These are phyloP conservation scores for Tephrocybe sp. DNA, from an alignment of 768 basidiomycete species.

Conservation along the genomic window DNA sequence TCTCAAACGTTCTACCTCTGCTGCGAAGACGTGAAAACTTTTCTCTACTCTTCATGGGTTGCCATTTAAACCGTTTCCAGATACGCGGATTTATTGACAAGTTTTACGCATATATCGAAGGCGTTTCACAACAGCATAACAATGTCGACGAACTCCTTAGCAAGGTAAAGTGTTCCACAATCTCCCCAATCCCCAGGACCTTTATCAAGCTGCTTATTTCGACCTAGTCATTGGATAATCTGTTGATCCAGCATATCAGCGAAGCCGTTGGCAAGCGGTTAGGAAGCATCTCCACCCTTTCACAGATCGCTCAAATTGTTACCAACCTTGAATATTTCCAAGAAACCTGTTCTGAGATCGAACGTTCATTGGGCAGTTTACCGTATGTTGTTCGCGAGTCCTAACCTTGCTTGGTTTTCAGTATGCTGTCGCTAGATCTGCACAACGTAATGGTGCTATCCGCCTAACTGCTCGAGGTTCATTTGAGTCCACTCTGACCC, in stretches of 20 bases:
- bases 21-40: slow-evolving; percentile 73
- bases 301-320: slow-evolving; percentile 90
- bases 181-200: background rate
- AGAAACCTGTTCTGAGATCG: slow-evolving; percentile 79
- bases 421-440: slow-evolving; percentile 47
- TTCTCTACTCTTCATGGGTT: background rate
- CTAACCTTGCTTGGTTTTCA: background rate
- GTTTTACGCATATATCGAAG: slow-evolving; percentile 96
- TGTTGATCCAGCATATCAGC: slow-evolving; percentile 75
- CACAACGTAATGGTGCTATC: slow-evolving; percentile 81
- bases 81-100: slow-evolving; percentile 72
- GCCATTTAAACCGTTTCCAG: slow-evolving; percentile 5
- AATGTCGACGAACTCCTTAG: slow-evolving; percentile 90
- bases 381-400: slow-evolving; percentile 42
- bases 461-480: slow-evolving; percentile 58
- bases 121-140: slow-evolving; percentile 86
- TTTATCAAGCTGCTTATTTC: background rate
- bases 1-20: slow-evolving; percentile 94
- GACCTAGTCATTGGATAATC: slow-evolving; percentile 76
- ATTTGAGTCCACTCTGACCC: slow-evolving; percentile 66
- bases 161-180: slow-evolving; percentile 55
- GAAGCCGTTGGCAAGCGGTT: slow-evolving; percentile 75
- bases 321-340: slow-evolving; percentile 93
- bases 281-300: slow-evolving; percentile 70
- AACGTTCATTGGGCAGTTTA: slow-evolving; percentile 77